These are phyloP conservation scores for Suillus variegatus DNA, from an alignment of 768 basidiomycete species.

Conservation along the genomic window DNA sequence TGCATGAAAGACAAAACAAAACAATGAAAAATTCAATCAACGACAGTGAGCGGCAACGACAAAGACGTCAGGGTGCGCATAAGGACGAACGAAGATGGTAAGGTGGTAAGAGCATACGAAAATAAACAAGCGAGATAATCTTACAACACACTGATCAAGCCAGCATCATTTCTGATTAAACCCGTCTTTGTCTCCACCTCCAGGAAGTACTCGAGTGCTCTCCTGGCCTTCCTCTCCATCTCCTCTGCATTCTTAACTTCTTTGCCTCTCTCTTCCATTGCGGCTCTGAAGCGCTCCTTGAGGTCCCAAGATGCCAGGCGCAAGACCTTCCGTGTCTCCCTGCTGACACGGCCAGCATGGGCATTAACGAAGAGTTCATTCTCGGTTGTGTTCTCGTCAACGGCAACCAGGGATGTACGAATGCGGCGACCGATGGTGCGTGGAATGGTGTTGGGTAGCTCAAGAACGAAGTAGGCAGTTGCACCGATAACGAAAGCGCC, in stretches of 20 bases:
- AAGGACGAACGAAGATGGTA: not conserved
- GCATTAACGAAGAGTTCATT: conserved; percentile 63
- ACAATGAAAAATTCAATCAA: conserved; percentile 4
- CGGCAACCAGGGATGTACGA: conserved; percentile 55
- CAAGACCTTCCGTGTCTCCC: conserved; percentile 93
- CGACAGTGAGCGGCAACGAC: conserved; percentile 1
- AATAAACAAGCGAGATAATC: conserved; percentile 3
- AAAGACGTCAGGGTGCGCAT: not conserved
- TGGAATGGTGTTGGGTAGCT: conserved; percentile 88
- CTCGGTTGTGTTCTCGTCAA: conserved; percentile 46
- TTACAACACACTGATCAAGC: conserved; percentile 20
- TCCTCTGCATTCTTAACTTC: conserved; percentile 82
- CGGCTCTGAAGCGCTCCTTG: conserved; percentile 73
- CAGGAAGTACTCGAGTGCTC: conserved; percentile 74
- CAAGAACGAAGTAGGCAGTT: conserved; percentile 79
- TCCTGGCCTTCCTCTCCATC: conserved; percentile 64
- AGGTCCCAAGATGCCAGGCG: conserved; percentile 90
- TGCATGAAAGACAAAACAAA: conserved; percentile 6
- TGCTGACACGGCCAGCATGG: conserved; percentile 69
- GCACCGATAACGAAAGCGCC: conserved; percentile 76
- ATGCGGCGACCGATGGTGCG: conserved; percentile 87
- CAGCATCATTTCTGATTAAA: conserved; percentile 32
- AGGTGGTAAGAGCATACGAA: not conserved
- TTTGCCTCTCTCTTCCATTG: conserved; percentile 76
- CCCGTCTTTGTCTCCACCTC: conserved; percentile 49